Percentiles rank a stretch among this genome's conserved stretches.
These are phyloP conservation scores for Sarcodon sp. DNA, from an alignment of 768 basidiomycete species.

Conservation along the genomic window DNA sequence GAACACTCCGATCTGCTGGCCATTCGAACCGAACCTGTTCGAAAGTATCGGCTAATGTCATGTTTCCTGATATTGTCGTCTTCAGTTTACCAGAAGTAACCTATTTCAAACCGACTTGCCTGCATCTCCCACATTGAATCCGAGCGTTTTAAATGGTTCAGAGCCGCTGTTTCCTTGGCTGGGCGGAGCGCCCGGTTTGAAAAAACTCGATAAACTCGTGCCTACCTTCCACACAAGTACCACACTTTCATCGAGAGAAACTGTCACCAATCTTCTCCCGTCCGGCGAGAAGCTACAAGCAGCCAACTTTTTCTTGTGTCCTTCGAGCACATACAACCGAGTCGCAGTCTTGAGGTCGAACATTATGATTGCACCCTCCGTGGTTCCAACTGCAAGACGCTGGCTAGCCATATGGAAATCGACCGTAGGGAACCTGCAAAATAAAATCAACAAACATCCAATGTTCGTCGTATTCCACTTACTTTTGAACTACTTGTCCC, in stretches of 20 bases:
- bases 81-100: not conserved
- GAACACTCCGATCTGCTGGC: constrained; percentile 73
- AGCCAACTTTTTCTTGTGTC: constrained; percentile 69
- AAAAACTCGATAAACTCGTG: constrained; percentile 76
- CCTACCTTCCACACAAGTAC: constrained; percentile 97
- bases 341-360: constrained; percentile 96
- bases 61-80: constrained; percentile 25
- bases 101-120: constrained; percentile 30
- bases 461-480: constrained; percentile 11
- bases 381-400: constrained; percentile 85
- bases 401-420: constrained; percentile 86
- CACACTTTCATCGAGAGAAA: constrained; percentile 74
- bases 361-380: constrained; percentile 89
- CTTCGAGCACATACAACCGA: constrained; percentile 87
- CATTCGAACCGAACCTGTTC: constrained; percentile 75
- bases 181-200: constrained; percentile 85
- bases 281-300: constrained; percentile 92
- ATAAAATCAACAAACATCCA: not conserved
- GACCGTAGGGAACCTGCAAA: constrained; percentile 72
- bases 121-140: constrained; percentile 75
- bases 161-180: constrained; percentile 76
- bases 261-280: constrained; percentile 76
- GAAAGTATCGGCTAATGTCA: constrained; percentile 51
- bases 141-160: constrained; percentile 78
- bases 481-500: constrained; percentile 92